phyloP scores from a whole-genome alignment of 306 rosid genomes.

The Acacia crassicarpa region DNA sequence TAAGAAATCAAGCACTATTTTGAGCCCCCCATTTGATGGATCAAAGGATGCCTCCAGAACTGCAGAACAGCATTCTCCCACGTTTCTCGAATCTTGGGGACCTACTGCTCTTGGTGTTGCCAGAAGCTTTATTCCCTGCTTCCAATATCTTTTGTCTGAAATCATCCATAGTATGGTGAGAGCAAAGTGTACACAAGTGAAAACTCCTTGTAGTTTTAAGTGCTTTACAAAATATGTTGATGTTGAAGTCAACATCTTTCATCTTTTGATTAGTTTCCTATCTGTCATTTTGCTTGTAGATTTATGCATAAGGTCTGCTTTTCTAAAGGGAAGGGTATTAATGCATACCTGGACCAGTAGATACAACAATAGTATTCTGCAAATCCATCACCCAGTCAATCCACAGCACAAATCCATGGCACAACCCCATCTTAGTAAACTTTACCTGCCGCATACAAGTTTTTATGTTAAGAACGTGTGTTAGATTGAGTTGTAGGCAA shows the following conservation, averaged over 20 bases:
- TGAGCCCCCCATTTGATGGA: conserved; percentile 65
- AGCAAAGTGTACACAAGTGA: conserved; percentile 17
- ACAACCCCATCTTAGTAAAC: conserved; percentile 60
- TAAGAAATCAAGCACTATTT: conserved; percentile 41
- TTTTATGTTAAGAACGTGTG: conserved; percentile 22
- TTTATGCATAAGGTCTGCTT: conserved; percentile 8
- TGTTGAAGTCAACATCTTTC: background rate
- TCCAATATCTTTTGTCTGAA: conserved; percentile 89
- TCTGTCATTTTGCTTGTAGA: conserved; percentile 10
- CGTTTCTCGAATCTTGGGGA: conserved; percentile 27
- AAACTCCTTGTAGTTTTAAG: background rate
- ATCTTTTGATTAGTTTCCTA: conserved; percentile 15
- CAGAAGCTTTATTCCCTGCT: conserved; percentile 92
- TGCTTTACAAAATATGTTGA: background rate
- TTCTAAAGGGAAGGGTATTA: background rate
- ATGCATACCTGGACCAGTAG: conserved; percentile 82
- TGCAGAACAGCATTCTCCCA: conserved; percentile 42
- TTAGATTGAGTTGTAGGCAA: background rate
- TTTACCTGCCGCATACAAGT: conserved; percentile 51
- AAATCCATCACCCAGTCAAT: conserved; percentile 91
- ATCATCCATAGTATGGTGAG: conserved; percentile 24
- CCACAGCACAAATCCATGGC: conserved; percentile 89
- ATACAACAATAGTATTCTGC: conserved; percentile 55
- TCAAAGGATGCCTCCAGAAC: conserved; percentile 63
- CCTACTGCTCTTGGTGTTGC: conserved; percentile 62